Base-by-base conservation (phyloP, 2,329 filamentous ascomycete genomes). In the Botryotinia calthae region DNA sequence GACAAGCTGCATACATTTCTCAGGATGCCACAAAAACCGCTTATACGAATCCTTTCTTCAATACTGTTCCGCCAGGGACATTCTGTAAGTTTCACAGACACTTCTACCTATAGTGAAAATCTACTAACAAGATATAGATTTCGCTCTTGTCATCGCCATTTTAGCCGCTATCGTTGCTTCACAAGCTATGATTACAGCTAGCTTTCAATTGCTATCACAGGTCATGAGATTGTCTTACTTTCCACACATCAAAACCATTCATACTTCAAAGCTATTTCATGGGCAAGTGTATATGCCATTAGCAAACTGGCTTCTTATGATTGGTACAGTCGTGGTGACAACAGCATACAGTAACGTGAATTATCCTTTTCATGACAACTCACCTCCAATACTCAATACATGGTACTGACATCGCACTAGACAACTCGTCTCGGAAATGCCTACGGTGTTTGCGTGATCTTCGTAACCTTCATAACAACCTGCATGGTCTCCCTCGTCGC, bases 371-470 rank as follows among this genome's bases (percentile, higher is more conserved):
- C 8, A n/a, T 20, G 7, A 2, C 12, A 5, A n/a, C 28, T 18
- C 31, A 8, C 1, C 9, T n/a, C 31, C 10, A 59, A 28, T 7
- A 42, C 2, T 44, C 66, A 34, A 71, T 25, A 42, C 58, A 18
- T 61, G 40, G 22, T 63, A 54, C 51, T 71, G 54, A 74, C n/a
- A 14, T 4, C 10, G n/a, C 44, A 67, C 40, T 73, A 88, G 85
- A 92, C 90, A 0, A 91, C 89, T 0, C 85, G 85, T 72, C 85
- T 94, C 0, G 92, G 92, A 37, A 89, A 93, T 77, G 92, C 92
- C 0, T 94, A 94, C 77, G 91, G 92, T 56, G 90, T 93, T 12
- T 95, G 92, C 76, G 92, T 95, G 79, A 93, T 94, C 77, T 88
- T 93, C 66, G 92, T 94, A 61, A 93, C 92, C 0, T 93, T 94